Evolutionary conservation across 176 grass and related monocot species (phyloP), one percentile per base, ranked within the genome.

Genomic region (Ensete ventricosum): DNA sequence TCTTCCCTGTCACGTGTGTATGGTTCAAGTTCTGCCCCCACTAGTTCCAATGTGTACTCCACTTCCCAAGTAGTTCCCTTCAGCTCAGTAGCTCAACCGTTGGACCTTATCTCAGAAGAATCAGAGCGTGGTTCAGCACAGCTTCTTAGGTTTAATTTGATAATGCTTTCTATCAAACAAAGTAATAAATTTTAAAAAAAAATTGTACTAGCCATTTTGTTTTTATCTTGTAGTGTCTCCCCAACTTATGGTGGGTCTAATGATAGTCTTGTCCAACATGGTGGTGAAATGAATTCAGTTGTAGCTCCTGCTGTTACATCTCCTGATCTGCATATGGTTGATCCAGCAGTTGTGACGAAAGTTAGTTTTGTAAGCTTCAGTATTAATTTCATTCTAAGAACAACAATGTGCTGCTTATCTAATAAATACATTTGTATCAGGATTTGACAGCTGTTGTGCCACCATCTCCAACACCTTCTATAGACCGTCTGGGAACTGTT

Each of bases 91-190:
- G 53, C 82, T 87, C 91, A 83, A 72, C 72, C 91, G 52, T 85
- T 85, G 81, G 88, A 98, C 64, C 72, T 91, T 68, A 74, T 84
- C 23, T 58, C 80, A 3, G 90, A 93, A 58, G 88, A 91, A 52
- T 70, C 60, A 8, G 90, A 90, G 65, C 72, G 63, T 74, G 76
- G 64, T 81, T 52, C 81, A 79, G 58, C 83, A 48, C 90, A 90
- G 76, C 63, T 86, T 82, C 74, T 70, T 27, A 87, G 81, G 93
- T 97, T 74, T 62, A 54, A 11, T 62, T 21, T 69, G 68, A 60
- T 79, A 13, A 54, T 63, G 27, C 63, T 77, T 55, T 58, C 55
- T 43, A 3, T 64, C 20, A 19, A 16, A 0, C 69, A 8, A 20
- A 62, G 9, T 59, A 76, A 54, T 25, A 26, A 10, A 20, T 24